Evolutionary conservation across 2,329 filamentous ascomycete genomes (phyloP).

Genomic region (Mycogone perniciosa): DNA sequence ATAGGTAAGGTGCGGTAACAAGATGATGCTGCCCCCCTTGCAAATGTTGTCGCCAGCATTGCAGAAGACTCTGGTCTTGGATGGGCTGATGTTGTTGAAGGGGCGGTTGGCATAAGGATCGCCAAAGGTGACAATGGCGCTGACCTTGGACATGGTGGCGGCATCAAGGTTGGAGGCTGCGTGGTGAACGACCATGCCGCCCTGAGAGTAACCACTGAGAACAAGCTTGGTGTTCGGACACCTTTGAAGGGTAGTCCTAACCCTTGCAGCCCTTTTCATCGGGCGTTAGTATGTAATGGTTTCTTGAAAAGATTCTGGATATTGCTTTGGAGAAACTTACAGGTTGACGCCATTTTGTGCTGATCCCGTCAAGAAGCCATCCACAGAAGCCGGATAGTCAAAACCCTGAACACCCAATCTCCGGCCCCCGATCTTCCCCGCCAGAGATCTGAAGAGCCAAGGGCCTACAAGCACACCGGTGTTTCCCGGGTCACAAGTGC

Average conservation of each 20-base stretch:
- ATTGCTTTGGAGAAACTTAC: conserved; percentile 14
- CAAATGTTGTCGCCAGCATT: conserved; percentile 26
- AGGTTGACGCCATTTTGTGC: conserved; percentile 17
- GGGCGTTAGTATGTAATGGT: neutral
- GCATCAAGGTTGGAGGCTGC: conserved; percentile 20
- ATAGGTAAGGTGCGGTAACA: conserved; percentile 23
- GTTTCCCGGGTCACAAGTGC: conserved; percentile 26
- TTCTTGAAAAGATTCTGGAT: neutral
- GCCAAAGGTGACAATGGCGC: conserved; percentile 27
- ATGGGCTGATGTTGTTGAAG: conserved; percentile 18
- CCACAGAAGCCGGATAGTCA: conserved; percentile 22
- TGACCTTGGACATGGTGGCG: conserved; percentile 20
- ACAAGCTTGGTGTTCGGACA: conserved; percentile 22
- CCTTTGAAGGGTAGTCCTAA: conserved; percentile 23
- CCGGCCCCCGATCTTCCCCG: conserved; percentile 6
- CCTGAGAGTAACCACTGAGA: conserved; percentile 24
- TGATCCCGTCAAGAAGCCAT: conserved; percentile 21
- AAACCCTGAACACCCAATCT: conserved; percentile 23
- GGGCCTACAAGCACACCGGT: conserved; percentile 24
- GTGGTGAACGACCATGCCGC: conserved; percentile 22
- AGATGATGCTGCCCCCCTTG: conserved; percentile 21
- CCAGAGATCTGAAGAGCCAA: conserved; percentile 21
- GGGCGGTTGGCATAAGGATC: conserved; percentile 21
- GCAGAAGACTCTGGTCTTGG: conserved; percentile 20
- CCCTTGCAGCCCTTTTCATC: conserved; percentile 26